Evolutionary conservation across 139 green algal species (phyloP), one percentile per base, ranked within the genome.

Genomic region (Picochlorum sp.): DNA sequence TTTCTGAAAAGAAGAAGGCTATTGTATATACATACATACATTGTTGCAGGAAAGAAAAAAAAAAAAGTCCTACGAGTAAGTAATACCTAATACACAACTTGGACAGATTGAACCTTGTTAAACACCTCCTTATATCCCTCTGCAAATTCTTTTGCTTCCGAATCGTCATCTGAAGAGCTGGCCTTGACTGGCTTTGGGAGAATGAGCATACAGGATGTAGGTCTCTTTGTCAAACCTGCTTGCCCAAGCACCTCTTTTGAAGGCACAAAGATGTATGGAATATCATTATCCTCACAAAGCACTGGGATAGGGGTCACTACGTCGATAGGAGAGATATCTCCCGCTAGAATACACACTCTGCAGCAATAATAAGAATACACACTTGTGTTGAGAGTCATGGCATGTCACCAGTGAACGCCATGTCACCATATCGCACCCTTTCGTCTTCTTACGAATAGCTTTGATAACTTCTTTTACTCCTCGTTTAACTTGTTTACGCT

Each of bases 401-500:
- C 41, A 45, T 8, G n/a, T 14, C 5, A 57, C 14, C 3, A n/a
- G 30, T 34, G 10, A 16, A 24, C 16, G 16, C 26, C 85, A 30
- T 0, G 28, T 30, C 4, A 30, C 28, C 28, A 1, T 0, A 41
- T 11, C 34, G 70, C 56, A 97, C 88, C 92, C 93, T 57, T 96
- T 95, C 0, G 63, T 61, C 7, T 90, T 89, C 72, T 98, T 99
- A 6, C 92, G 67, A 26, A 99, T 67, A 3, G 89, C 85, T 69
- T 99, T 99, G 8, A 98, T 91, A 2, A 99, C 94, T 77, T 99
- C 94, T 77, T 98, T 98, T 0, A 98, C 93, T 2, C 94, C 94
- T 44, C 94, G 75, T 60, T 95, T 93, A 18, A 97, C 85, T 58
- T 95, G 83, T 81, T 98, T 98, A 4, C 78, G 68, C 79, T 97